Conservation (phyloP, 345 rosid genomes). For the Hibiscus tridactylites region DNA sequence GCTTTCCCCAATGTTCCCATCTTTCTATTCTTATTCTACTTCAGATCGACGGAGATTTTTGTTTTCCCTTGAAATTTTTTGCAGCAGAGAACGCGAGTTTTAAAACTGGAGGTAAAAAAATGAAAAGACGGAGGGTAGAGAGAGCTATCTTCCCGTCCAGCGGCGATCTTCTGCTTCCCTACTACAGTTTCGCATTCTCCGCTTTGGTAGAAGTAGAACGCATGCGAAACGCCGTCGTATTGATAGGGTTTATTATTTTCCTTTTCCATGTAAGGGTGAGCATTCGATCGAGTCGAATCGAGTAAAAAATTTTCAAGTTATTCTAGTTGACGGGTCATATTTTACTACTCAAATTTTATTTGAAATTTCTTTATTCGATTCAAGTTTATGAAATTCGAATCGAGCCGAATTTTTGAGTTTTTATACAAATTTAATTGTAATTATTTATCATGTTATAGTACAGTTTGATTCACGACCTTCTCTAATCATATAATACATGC, state of each 20-base stretch:
- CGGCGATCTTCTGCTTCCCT: constrained; percentile 2
- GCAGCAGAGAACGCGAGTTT: not conserved
- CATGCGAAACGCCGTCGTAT: not conserved
- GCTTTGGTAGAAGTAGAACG: not conserved
- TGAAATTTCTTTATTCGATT: too few species aligned
- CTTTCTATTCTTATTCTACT: not conserved
- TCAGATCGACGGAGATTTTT: not conserved
- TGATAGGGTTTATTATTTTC: not conserved
- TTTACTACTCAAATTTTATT: too few species aligned
- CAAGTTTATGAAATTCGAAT: too few species aligned
- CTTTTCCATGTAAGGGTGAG: not conserved
- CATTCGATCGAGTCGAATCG: too few species aligned
- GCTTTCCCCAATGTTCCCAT: constrained; percentile 76
- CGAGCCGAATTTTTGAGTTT: too few species aligned
- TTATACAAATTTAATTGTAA: too few species aligned
- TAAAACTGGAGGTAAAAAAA: not conserved
- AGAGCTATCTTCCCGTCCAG: not conserved
- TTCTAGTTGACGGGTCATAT: too few species aligned
- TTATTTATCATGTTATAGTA: too few species aligned
- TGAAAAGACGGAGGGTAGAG: constrained; percentile 2
- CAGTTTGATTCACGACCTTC: too few species aligned
- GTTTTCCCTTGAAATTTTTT: not conserved
- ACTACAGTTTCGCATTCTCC: not conserved
- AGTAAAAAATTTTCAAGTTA: too few species aligned
- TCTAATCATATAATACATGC: too few species aligned